A percentile compares a stretch with the other conserved stretches of the same genome.
Conservation (phyloP, 345 rosid genomes). For the Gynandropsis gynandra region DNA sequence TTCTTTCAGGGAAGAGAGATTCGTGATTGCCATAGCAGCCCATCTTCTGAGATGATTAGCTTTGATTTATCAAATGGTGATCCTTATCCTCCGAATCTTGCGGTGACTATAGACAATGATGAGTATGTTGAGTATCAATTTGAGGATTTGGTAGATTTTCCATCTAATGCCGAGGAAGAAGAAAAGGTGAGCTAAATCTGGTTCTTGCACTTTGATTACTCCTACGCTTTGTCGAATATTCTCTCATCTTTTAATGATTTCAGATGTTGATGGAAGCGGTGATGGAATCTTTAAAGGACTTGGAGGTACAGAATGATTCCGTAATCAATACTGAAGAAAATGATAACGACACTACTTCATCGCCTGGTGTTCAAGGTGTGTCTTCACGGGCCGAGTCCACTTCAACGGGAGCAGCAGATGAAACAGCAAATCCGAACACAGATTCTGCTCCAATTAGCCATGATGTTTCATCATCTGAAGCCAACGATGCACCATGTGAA, state of each 20-base stretch:
- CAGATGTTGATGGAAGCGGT: slow-evolving; percentile 94
- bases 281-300: slow-evolving; percentile 57
- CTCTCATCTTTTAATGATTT: slow-evolving; percentile 16
- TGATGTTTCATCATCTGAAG: slow-evolving; percentile 19
- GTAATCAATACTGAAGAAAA: slow-evolving; percentile 22
- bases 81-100: slow-evolving; percentile 55
- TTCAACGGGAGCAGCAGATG: slow-evolving; percentile 28
- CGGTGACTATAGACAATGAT: slow-evolving; percentile 53
- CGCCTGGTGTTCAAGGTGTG: slow-evolving; percentile 21
- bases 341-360: slow-evolving; percentile 20
- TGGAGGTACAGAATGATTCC: slow-evolving; percentile 33
- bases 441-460: slow-evolving; percentile 22
- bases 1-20: slow-evolving; percentile 47
- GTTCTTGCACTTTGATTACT: background rate
- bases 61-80: slow-evolving; percentile 63
- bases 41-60: slow-evolving; percentile 79
- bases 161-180: slow-evolving; percentile 68
- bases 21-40: slow-evolving; percentile 34
- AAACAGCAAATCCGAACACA: slow-evolving; percentile 24
- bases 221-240: background rate
- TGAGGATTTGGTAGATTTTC: slow-evolving; percentile 73
- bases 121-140: slow-evolving; percentile 75
- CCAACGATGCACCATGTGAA: slow-evolving; percentile 9
- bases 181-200: slow-evolving; percentile 49
- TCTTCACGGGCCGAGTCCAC: slow-evolving; percentile 38